These are phyloP conservation scores for Solanum raphanifolium DNA, from an alignment of 257 asterid genomes.

Conservation along the genomic window DNA sequence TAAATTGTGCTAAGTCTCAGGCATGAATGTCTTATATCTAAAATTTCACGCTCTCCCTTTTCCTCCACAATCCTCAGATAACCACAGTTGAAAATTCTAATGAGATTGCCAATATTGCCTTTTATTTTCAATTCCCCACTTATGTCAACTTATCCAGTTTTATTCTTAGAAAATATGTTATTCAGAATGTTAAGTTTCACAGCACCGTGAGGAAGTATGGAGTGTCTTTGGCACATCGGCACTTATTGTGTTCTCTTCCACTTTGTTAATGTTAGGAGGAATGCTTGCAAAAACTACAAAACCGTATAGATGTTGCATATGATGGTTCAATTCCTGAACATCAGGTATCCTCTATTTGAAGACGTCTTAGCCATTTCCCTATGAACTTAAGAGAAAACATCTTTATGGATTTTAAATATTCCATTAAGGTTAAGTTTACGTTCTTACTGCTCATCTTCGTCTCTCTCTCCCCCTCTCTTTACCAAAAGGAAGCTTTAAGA, in stretches of 20 bases:
- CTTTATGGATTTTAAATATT: background rate
- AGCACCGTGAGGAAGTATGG: background rate
- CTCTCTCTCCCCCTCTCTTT: background rate
- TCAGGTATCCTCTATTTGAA: slow-evolving; percentile 41
- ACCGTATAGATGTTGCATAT: slow-evolving; percentile 55
- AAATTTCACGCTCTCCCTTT: background rate
- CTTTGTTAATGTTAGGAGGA: slow-evolving; percentile 36
- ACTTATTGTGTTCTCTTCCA: background rate
- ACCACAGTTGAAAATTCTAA: background rate
- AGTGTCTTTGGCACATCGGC: background rate
- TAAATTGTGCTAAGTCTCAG: background rate
- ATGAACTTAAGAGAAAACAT: background rate
- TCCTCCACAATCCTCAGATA: background rate
- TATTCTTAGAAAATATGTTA: background rate
- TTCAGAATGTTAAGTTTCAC: background rate
- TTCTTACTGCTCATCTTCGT: background rate
- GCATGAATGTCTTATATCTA: background rate
- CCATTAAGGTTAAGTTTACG: background rate
- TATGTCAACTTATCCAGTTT: background rate
- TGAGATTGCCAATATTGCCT: background rate
- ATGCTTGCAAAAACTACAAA: slow-evolving; percentile 60
- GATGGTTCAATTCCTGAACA: slow-evolving; percentile 68
- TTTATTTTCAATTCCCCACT: background rate
- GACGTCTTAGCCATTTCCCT: background rate
- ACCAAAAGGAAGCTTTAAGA: slow-evolving; percentile 50